These are phyloP conservation scores for Physocladia obscura DNA, from an alignment of 192 early-diverging fungal genomes.

Conservation along the genomic window DNA sequence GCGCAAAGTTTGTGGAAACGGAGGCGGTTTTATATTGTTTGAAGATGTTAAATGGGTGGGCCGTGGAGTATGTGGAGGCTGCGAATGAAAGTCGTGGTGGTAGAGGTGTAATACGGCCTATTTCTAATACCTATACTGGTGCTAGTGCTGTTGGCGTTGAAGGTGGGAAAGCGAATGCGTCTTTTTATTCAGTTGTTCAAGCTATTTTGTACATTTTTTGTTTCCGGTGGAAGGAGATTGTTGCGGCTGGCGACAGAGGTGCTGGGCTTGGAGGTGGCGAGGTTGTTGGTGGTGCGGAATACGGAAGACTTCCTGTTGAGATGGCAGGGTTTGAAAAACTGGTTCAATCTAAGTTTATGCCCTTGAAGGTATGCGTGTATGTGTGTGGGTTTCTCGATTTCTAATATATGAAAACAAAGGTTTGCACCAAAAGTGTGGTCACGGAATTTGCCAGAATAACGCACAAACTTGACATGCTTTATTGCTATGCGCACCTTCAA, in stretches of 20 bases:
- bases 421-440: constrained; percentile 76
- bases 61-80: constrained; percentile 63
- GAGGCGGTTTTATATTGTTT: constrained; percentile 65
- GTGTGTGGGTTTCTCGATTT: not conserved
- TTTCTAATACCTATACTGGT: not conserved
- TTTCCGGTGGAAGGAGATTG: constrained; percentile 87
- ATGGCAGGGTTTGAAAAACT: constrained; percentile 68
- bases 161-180: constrained; percentile 64
- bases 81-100: not conserved
- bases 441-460: constrained; percentile 83
- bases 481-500: constrained; percentile 77
- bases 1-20: constrained; percentile 76
- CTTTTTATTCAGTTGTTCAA: constrained; percentile 86
- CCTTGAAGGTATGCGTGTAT: constrained; percentile 61
- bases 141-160: not conserved
- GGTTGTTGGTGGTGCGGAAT: constrained; percentile 15
- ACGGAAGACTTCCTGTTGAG: constrained; percentile 46
- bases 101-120: constrained; percentile 6
- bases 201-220: constrained; percentile 92
- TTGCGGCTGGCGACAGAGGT: constrained; percentile 31
- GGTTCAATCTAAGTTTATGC: constrained; percentile 74
- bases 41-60: constrained; percentile 68
- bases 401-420: constrained; percentile 21
- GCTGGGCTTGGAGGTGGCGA: constrained; percentile 22
- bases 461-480: constrained; percentile 79